phyloP scores from a whole-genome alignment of 352 stramenopile genomes.

The Pythium brassicae region DNA sequence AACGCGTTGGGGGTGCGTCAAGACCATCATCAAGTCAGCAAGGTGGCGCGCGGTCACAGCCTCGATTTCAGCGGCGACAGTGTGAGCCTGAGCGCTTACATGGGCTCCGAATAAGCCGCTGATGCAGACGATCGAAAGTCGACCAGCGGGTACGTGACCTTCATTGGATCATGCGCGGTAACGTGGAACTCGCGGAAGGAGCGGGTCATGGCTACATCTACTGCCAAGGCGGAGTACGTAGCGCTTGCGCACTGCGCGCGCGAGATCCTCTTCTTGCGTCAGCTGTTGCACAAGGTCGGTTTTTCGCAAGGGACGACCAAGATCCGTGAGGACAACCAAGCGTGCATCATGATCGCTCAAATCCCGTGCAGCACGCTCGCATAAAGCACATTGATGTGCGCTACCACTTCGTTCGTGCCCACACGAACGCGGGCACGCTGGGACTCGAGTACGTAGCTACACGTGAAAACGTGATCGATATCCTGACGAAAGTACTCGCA shows the following conservation, averaged over 20 bases:
- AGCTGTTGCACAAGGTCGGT: slow-evolving; percentile 12
- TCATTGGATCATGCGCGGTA: slow-evolving; percentile 13
- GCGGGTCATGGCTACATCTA: slow-evolving; percentile 9
- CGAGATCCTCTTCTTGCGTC: slow-evolving; percentile 11
- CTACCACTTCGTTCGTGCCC: slow-evolving; percentile 15
- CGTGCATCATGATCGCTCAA: slow-evolving; percentile 13
- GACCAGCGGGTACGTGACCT: slow-evolving; percentile 8
- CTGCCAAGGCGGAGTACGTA: slow-evolving; percentile 13
- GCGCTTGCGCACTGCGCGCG: no score
- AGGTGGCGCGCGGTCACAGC: slow-evolving; percentile 4
- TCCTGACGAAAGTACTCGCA: not conserved
- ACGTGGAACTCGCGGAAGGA: slow-evolving; percentile 14
- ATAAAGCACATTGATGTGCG: slow-evolving; percentile 16
- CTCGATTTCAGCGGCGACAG: slow-evolving; percentile 8
- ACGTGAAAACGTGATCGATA: slow-evolving; percentile 1
- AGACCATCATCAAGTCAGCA: slow-evolving; percentile 7
- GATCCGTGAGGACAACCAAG: slow-evolving; percentile 12
- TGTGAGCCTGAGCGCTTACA: not conserved
- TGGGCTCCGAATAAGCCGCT: slow-evolving; percentile 4
- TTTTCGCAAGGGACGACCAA: slow-evolving; percentile 3
- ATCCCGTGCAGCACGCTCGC: slow-evolving; percentile 10
- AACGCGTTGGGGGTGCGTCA: slow-evolving; percentile 10
- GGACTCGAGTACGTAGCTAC: not conserved
- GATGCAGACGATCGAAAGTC: slow-evolving; percentile 7
- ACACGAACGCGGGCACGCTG: not conserved